Conservation (phyloP, 1,139 yeast species). For the Wickerhamomyces sp. region DNA sequence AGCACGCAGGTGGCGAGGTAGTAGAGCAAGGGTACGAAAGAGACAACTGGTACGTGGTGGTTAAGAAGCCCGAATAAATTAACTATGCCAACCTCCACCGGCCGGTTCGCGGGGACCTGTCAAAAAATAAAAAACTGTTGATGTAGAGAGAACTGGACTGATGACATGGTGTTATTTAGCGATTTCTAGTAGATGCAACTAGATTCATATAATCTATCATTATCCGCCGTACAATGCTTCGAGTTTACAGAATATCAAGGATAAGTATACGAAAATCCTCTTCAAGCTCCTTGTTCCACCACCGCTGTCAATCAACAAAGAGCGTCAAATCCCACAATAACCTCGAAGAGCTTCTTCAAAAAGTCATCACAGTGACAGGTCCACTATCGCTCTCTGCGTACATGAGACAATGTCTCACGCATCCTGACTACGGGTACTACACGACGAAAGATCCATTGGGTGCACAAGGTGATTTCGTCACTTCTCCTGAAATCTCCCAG, state of each 20-base stretch:
- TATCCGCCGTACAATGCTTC: too few species aligned
- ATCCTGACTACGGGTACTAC: slow-evolving; percentile 76
- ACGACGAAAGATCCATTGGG: slow-evolving; percentile 76
- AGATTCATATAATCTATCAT: too few species aligned
- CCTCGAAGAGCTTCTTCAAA: slow-evolving; percentile 9
- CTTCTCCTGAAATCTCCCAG: slow-evolving; percentile 85
- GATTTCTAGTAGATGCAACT: too few species aligned
- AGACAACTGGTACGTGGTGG: slow-evolving; percentile 90
- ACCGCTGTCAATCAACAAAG: neutral
- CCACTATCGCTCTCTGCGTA: slow-evolving; percentile 70
- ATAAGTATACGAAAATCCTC: too few species aligned
- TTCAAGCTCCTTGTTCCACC: too few species aligned
- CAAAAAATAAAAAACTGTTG: too few species aligned
- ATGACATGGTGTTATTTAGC: too few species aligned
- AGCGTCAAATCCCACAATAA: slow-evolving; percentile 3
- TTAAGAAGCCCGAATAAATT: slow-evolving; percentile 25
- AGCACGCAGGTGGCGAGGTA: slow-evolving; percentile 59
- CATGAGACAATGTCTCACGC: slow-evolving; percentile 80
- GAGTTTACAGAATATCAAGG: too few species aligned
- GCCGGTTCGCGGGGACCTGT: too few species aligned
- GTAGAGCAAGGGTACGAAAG: slow-evolving; percentile 79
- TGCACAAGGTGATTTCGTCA: slow-evolving; percentile 66
- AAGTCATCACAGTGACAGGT: slow-evolving; percentile 34
- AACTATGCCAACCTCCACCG: too few species aligned
- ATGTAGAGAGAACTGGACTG: too few species aligned